Percentiles rank a stretch among this genome's conserved stretches.
These are phyloP conservation scores for Leccinum rimulosum DNA, from an alignment of 768 basidiomycete species.

Conservation along the genomic window DNA sequence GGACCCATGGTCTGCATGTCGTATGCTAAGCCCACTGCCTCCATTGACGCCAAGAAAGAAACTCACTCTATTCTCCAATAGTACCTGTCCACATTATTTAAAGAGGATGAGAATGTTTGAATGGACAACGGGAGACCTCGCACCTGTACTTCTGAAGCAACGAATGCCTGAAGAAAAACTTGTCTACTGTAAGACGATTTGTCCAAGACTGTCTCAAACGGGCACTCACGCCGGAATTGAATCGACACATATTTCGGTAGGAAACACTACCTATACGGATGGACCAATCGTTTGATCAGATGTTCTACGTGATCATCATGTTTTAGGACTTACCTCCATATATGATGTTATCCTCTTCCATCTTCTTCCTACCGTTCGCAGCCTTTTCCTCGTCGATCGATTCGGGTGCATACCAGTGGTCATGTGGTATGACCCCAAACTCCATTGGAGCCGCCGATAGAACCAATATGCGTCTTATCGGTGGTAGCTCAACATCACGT, in stretches of 20 bases:
- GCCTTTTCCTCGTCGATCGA: constrained; percentile 73
- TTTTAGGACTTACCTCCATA: constrained; percentile 43
- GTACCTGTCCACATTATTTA: constrained; percentile 14
- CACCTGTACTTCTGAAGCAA: constrained; percentile 32
- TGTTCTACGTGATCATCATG: neutral
- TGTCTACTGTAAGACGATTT: neutral
- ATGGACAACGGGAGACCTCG: neutral
- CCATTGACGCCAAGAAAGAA: constrained; percentile 32
- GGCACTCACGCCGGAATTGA: constrained; percentile 60
- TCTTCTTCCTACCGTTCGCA: constrained; percentile 44
- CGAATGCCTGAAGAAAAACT: constrained; percentile 51
- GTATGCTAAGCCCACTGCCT: constrained; percentile 20
- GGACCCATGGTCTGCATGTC: constrained; percentile 42
- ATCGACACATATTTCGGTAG: constrained; percentile 77
- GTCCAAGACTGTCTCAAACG: neutral
- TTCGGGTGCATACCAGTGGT: constrained; percentile 68
- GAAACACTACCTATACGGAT: constrained; percentile 15
- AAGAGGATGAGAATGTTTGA: neutral
- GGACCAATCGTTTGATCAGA: neutral
- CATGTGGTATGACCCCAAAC: constrained; percentile 57
- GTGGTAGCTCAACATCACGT: constrained; percentile 16
- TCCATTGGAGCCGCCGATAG: constrained; percentile 45
- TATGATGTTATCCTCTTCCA: constrained; percentile 46
- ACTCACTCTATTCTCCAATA: constrained; percentile 32
- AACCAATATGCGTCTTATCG: constrained; percentile 31